Evolutionary conservation across 352 stramenopile species (phyloP).

Genomic region (Phytopythium vexans): DNA sequence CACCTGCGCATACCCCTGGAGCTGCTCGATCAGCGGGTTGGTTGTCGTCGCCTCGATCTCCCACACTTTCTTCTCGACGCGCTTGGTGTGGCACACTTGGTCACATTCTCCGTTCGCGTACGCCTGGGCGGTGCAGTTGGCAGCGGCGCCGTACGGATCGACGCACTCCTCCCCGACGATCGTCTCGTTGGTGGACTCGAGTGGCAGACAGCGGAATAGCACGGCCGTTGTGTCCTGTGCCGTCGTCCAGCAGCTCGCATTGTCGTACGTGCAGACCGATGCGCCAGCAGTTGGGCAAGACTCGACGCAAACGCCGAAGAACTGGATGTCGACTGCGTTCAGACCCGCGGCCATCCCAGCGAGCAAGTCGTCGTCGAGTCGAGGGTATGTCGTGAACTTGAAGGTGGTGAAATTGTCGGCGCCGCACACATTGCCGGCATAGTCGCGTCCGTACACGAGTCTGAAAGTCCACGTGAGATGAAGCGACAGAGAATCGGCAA

Average conservation of each 20-base stretch:
- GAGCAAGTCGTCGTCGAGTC: constrained; percentile 78
- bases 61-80: constrained; percentile 62
- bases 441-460: constrained; percentile 80
- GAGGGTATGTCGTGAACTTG: constrained; percentile 71
- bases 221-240: constrained; percentile 46
- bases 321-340: constrained; percentile 47
- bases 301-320: constrained; percentile 78
- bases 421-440: constrained; percentile 79
- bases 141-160: constrained; percentile 52
- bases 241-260: constrained; percentile 58
- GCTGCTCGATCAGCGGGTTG: constrained; percentile 67
- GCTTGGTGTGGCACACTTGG: constrained; percentile 59
- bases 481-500: background rate
- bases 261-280: constrained; percentile 69
- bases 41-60: constrained; percentile 44
- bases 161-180: constrained; percentile 55
- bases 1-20: constrained; percentile 58
- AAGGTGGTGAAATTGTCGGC: constrained; percentile 28
- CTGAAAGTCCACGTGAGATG: constrained; percentile 9
- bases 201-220: constrained; percentile 74
- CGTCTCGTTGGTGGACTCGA: constrained; percentile 63
- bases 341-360: constrained; percentile 33
- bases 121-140: constrained; percentile 37
- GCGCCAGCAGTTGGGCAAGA: constrained; percentile 47
- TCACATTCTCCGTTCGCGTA: constrained; percentile 32